Conservation (phyloP, 208 protist species). For the Lotmaria passim region DNA sequence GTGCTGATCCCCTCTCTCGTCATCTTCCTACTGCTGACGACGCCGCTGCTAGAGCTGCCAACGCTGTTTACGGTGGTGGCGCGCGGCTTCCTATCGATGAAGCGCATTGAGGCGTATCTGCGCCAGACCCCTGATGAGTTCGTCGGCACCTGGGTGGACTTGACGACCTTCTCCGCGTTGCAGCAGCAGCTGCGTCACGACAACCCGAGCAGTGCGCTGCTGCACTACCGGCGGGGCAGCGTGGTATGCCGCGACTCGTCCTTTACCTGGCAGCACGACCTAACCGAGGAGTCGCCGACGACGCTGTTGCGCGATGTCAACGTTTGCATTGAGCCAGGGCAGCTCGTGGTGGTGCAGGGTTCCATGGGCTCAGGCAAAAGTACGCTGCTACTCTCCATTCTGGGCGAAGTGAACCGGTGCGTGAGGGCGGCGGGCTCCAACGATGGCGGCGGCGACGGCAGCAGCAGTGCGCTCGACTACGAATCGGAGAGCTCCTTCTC, state of each 20-base stretch:
- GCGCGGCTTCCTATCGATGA: constrained; percentile 63
- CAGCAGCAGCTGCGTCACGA: constrained; percentile 36
- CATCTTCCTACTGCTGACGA: constrained; percentile 48
- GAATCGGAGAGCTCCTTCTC: constrained; percentile 37
- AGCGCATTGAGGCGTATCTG: constrained; percentile 63
- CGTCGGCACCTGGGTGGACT: constrained; percentile 64
- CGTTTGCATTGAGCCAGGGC: constrained; percentile 63
- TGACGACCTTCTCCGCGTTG: constrained; percentile 38
- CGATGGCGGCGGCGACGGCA: constrained; percentile 4
- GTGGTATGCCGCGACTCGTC: constrained; percentile 66
- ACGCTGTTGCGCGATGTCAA: constrained; percentile 60
- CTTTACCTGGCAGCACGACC: constrained; percentile 79
- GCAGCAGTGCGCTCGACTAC: constrained; percentile 26
- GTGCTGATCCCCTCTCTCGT: constrained; percentile 50
- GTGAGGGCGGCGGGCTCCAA: constrained; percentile 18
- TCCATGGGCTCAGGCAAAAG: constrained; percentile 80
- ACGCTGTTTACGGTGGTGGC: constrained; percentile 49
- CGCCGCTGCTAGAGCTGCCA: constrained; percentile 56
- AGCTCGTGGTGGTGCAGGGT: constrained; percentile 84
- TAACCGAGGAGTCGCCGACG: constrained; percentile 41
- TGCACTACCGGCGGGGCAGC: constrained; percentile 55
- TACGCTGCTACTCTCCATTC: constrained; percentile 72
- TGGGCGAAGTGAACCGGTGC: constrained; percentile 78
- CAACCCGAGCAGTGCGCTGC: constrained; percentile 22
- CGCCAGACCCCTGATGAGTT: constrained; percentile 73